Conservation (phyloP, 306 rosid genomes). For the Hippophae rhamnoides region DNA sequence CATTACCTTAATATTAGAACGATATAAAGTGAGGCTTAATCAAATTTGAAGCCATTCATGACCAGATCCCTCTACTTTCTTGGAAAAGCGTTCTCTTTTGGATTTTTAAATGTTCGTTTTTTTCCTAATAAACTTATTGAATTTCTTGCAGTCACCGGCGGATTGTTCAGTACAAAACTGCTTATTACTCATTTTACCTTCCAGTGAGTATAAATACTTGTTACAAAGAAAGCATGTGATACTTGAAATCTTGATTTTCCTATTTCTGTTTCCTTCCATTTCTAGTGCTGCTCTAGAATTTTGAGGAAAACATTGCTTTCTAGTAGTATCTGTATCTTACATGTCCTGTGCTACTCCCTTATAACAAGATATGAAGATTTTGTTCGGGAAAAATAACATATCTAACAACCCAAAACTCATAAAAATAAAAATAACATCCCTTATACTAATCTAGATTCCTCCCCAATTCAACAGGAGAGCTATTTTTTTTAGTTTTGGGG, state of each 20-base stretch:
- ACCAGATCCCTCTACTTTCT: too few relatives aligned
- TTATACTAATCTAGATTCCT: too few relatives aligned
- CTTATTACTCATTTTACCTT: conserved; percentile 89
- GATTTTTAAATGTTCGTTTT: neutral
- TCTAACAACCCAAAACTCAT: too few relatives aligned
- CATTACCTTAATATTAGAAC: too few relatives aligned
- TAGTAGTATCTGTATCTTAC: neutral
- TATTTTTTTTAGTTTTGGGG: too few relatives aligned
- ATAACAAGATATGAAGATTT: conserved; percentile 3
- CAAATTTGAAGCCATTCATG: too few relatives aligned
- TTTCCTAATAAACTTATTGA: conserved; percentile 5
- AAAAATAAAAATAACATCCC: too few relatives aligned
- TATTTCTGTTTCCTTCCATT: neutral
- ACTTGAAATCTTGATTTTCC: neutral
- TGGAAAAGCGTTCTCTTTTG: neutral
- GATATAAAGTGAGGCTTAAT: too few relatives aligned
- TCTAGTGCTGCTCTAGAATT: neutral
- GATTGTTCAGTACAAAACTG: conserved; percentile 83
- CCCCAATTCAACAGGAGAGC: too few relatives aligned
- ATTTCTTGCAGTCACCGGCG: conserved; percentile 65
- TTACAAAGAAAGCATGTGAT: conserved; percentile 1
- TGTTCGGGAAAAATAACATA: neutral
- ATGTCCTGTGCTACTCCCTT: neutral
- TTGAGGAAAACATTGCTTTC: neutral
- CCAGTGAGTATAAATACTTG: conserved; percentile 43